Evolutionary conservation across 768 basidiomycete genomes (phyloP).

Genomic region (Omphalotus guepiniiformis): DNA sequence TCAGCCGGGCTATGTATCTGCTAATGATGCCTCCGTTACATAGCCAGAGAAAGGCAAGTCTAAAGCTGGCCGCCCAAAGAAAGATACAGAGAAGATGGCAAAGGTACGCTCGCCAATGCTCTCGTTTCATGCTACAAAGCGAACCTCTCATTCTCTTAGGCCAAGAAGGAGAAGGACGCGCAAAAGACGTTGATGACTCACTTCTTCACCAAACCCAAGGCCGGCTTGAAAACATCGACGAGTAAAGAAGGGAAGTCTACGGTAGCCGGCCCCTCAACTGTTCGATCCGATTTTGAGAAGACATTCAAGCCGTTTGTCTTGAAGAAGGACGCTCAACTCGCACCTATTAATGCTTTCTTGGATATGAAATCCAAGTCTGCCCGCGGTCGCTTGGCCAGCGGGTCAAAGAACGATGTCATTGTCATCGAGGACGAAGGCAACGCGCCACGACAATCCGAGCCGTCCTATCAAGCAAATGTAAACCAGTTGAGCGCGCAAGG

Average conservation of each 20-base stretch:
- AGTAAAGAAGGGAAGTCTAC: slow-evolving; percentile 18
- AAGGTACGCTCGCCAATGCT: slow-evolving; percentile 36
- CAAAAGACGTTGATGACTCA: slow-evolving; percentile 68
- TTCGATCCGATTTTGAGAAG: slow-evolving; percentile 63
- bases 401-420: slow-evolving; percentile 44
- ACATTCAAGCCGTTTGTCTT: slow-evolving; percentile 76
- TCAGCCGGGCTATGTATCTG: neutral
- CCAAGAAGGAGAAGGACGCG: slow-evolving; percentile 66
- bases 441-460: neutral
- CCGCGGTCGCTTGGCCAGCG: slow-evolving; percentile 19
- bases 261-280: slow-evolving; percentile 22
- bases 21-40: neutral
- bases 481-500: slow-evolving; percentile 36
- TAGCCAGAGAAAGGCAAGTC: slow-evolving; percentile 20
- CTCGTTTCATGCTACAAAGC: neutral
- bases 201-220: slow-evolving; percentile 72
- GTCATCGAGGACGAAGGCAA: slow-evolving; percentile 43
- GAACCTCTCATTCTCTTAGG: slow-evolving; percentile 27
- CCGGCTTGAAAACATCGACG: slow-evolving; percentile 22
- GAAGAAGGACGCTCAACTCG: slow-evolving; percentile 70
- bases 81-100: slow-evolving; percentile 45
- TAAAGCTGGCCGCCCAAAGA: slow-evolving; percentile 43
- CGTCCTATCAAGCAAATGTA: slow-evolving; percentile 23
- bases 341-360: slow-evolving; percentile 70
- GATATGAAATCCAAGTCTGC: slow-evolving; percentile 23